These are phyloP conservation scores for Paecilomyces formosus DNA, from an alignment of 2,329 filamentous ascomycete species.

Conservation along the genomic window DNA sequence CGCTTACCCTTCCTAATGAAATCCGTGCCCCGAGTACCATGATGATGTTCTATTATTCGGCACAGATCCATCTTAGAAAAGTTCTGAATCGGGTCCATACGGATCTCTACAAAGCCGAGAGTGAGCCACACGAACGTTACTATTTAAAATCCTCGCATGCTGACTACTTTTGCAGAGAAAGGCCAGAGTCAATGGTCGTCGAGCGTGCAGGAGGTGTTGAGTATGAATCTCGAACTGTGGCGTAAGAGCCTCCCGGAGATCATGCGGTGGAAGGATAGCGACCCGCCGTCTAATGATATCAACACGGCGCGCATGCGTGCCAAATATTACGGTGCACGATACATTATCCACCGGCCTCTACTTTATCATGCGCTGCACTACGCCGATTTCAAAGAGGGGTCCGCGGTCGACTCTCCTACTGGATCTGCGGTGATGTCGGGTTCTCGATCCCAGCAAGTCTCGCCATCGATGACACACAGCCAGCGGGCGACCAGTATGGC, in stretches of 20 bases:
- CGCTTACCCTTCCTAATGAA: constrained; percentile 23
- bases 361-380: constrained; percentile 53
- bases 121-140: constrained; percentile 10
- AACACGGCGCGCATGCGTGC: constrained; percentile 76
- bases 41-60: constrained; percentile 52
- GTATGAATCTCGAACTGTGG: constrained; percentile 48
- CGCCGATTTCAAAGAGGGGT: constrained; percentile 18
- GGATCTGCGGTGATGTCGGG: constrained; percentile 15
- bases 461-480: constrained; percentile 24
- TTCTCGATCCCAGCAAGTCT: constrained; percentile 27
- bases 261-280: constrained; percentile 59
- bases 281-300: constrained; percentile 67
- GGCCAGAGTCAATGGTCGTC: constrained; percentile 28
- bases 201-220: constrained; percentile 34
- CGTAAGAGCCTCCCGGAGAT: constrained; percentile 40
- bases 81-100: constrained; percentile 50
- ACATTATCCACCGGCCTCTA: constrained; percentile 82
- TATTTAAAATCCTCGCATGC: neutral
- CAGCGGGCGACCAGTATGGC: constrained; percentile 22
- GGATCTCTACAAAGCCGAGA: constrained; percentile 43
- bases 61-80: constrained; percentile 55
- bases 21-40: constrained; percentile 27
- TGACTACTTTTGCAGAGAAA: constrained; percentile 14
- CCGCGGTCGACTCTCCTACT: constrained; percentile 24
- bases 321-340: constrained; percentile 89